Conservation (phyloP, 768 basidiomycete genomes). For the Porphyrellus cyaneotinctus region DNA sequence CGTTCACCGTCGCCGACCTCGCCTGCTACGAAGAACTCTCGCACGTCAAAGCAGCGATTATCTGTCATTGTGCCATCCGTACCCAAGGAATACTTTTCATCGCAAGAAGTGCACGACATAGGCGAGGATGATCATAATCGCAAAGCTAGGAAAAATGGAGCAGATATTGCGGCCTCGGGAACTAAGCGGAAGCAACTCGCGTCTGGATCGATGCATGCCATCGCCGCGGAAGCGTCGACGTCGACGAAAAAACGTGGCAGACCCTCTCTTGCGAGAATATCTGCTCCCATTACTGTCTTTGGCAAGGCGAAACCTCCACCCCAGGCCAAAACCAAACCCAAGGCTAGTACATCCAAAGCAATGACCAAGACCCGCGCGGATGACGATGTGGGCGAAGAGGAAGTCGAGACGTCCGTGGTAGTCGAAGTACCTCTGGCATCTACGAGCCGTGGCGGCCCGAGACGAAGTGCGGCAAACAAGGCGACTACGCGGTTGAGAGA, state of each 20-base stretch:
- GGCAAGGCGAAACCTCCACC: slow-evolving; percentile 2
- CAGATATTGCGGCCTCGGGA: background rate
- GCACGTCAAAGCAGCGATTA: slow-evolving; percentile 18
- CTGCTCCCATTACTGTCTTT: background rate
- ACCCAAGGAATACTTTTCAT: slow-evolving; percentile 24
- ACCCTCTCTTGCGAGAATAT: slow-evolving; percentile 16
- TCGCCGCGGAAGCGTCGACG: slow-evolving; percentile 24
- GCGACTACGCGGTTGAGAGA: slow-evolving; percentile 44
- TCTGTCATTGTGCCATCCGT: slow-evolving; percentile 31
- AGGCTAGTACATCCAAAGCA: background rate
- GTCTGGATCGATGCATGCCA: slow-evolving; percentile 17
- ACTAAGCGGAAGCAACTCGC: slow-evolving; percentile 5
- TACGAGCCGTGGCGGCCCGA: slow-evolving; percentile 18
- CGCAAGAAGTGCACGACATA: slow-evolving; percentile 5
- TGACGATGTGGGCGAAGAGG: background rate
- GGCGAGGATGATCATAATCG: background rate
- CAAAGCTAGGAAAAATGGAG: background rate
- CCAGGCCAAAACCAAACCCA: slow-evolving; percentile 3
- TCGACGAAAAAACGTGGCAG: slow-evolving; percentile 15
- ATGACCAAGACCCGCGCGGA: background rate
- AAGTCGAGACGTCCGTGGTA: slow-evolving; percentile 7
- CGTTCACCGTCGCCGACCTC: slow-evolving; percentile 7
- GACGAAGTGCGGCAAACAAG: slow-evolving; percentile 53
- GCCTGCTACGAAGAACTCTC: background rate
- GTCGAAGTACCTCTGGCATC: slow-evolving; percentile 10